A percentile compares a stretch with the other conserved stretches of the same genome.
phyloP scores from a whole-genome alignment of 2,329 filamentous ascomycete species.

The Colletotrichum sp. region DNA sequence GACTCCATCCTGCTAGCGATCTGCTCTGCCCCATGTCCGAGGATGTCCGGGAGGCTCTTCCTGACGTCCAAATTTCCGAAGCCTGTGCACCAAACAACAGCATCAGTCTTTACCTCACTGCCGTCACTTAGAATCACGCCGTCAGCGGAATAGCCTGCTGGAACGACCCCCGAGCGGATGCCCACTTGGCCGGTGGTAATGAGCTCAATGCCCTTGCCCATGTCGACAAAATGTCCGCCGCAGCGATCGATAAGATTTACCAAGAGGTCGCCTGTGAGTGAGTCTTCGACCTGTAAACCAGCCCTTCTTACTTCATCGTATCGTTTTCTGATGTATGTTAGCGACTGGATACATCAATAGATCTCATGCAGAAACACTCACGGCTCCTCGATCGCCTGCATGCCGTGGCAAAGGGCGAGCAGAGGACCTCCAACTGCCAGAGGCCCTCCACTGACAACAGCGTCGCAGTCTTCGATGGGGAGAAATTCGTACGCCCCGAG shows the following conservation, averaged over 20 bases:
- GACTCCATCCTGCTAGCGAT: constrained; percentile 37
- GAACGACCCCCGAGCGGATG: constrained; percentile 31
- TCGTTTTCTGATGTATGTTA: not conserved
- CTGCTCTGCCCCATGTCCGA: constrained; percentile 29
- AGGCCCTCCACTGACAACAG: not conserved
- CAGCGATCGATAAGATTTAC: constrained; percentile 31
- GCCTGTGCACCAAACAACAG: constrained; percentile 41
- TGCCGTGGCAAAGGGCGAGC: not conserved
- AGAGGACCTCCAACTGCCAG: constrained; percentile 11
- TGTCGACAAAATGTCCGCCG: constrained; percentile 41
- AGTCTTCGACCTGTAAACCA: constrained; percentile 12
- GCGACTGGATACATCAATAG: not conserved
- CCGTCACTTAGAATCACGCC: constrained; percentile 35
- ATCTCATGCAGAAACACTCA: constrained; percentile 1
- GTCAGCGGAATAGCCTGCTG: constrained; percentile 29
- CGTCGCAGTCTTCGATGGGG: constrained; percentile 26
- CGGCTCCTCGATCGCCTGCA: constrained; percentile 11
- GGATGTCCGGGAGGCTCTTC: constrained; percentile 28
- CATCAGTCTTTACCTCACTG: constrained; percentile 32
- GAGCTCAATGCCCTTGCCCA: constrained; percentile 34
- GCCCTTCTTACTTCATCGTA: not conserved
- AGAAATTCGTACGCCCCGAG: constrained; percentile 35
- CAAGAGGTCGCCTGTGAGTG: constrained; percentile 8
- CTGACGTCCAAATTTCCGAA: constrained; percentile 35
- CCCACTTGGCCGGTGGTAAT: constrained; percentile 31